Conservation (phyloP, 2,329 filamentous ascomycete genomes). For the Madurella mycetomatis region DNA sequence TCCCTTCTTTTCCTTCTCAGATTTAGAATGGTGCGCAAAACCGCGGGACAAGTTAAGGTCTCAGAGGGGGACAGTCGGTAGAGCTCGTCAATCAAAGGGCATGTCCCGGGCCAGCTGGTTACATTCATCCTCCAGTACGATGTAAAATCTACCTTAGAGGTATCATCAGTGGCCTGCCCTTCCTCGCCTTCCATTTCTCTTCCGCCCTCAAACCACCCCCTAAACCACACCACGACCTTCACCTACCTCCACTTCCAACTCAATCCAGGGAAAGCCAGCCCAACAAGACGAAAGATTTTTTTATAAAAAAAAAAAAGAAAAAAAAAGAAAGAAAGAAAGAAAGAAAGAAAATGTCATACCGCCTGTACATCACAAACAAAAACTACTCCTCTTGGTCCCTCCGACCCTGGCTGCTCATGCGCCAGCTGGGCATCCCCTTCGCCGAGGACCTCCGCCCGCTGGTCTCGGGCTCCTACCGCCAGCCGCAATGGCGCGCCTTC, state of each 20-base stretch:
- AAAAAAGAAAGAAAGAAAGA: too few relatives aligned
- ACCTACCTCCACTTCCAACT: too few relatives aligned
- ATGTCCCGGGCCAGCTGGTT: conserved; percentile 6
- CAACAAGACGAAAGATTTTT: too few relatives aligned
- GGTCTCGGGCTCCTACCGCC: conserved; percentile 28
- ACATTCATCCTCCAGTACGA: background rate
- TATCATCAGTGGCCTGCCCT: too few relatives aligned
- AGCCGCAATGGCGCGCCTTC: conserved; percentile 30
- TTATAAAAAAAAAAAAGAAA: too few relatives aligned
- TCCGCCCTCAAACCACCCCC: background rate
- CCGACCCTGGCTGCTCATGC: conserved; percentile 43
- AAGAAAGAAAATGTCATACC: conserved; percentile 36
- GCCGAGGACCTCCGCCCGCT: conserved; percentile 37
- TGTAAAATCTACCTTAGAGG: background rate
- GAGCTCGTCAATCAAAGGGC: conserved; percentile 16
- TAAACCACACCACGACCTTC: background rate
- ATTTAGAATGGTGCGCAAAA: too few relatives aligned
- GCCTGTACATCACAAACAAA: conserved; percentile 41
- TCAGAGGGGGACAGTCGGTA: background rate
- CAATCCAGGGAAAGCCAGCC: too few relatives aligned
- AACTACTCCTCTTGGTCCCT: conserved; percentile 46
- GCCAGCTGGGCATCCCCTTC: conserved; percentile 40
- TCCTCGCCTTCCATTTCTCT: background rate
- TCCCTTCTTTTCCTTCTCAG: too few relatives aligned
- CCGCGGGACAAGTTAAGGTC: too few relatives aligned